Evolutionary conservation across 371 early-diverging fungal species (phyloP), one percentile per base, ranked within the genome.

Genomic region (Actinomucor elegans): DNA sequence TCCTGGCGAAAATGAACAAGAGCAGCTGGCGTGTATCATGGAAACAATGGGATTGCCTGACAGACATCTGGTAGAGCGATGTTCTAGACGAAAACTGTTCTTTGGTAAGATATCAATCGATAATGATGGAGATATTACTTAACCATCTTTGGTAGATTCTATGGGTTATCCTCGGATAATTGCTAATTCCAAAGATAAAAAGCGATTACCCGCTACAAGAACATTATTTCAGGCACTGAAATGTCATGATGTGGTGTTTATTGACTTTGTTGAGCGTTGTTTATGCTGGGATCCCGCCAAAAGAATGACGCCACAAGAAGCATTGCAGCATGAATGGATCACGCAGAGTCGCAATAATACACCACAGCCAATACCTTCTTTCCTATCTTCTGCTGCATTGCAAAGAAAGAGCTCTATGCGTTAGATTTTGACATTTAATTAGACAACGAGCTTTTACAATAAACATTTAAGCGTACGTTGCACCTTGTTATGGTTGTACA

Each of bases 1-100:
- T 64, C 97, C 98, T 6, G 98, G 97, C 10, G 94, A 94, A 65
- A 91, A 94, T 61, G 97, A 98, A 67, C 86, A 86, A 49, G 97
- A 98, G 61, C 95, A 96, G 66, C 66, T 96, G 43, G 74, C 84
- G 4, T 92, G 94, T 71, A 93, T 97, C 43, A 91, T 96, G 87
- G 95, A 97, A 60, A 68, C 91, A 21, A 80, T 87, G 47, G 95
- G 96, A 2, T 68, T 88, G n/a, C 96, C 95, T 1, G 85, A 85
- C 8, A 57, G 69, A 33, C 81, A 85, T 49, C 64, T 97, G 10
- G 58, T 96, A 9, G 90, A 87, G 40, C 73, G 77, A 31, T 88
- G 88, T 36, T 76, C 83, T 21, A 80, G 95, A 48, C 77, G 84
- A 17, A 87, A 87, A 35, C 59, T 87, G 14, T 96, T 94, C 67